phyloP scores from a whole-genome alignment of 164 flowering plant genomes.

The Malania oleifera region DNA sequence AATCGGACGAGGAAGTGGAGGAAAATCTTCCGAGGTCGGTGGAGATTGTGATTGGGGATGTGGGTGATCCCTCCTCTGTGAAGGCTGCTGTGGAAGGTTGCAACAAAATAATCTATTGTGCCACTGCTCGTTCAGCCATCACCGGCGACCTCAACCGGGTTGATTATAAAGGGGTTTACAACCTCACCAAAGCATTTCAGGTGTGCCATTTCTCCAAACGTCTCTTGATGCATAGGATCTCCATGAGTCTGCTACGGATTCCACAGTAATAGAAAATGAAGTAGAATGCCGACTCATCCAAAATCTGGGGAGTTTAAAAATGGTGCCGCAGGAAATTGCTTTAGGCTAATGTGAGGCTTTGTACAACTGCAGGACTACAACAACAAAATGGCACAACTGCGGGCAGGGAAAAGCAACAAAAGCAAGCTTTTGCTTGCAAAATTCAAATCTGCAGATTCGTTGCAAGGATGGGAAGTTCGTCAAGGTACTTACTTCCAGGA shows the following conservation, averaged over 20 bases:
- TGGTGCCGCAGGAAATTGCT: neutral
- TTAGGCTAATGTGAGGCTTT: neutral
- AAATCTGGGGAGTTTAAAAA: neutral
- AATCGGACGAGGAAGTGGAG: conserved; percentile 55
- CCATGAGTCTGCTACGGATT: neutral
- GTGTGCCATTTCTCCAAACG: conserved; percentile 21
- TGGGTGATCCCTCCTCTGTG: conserved; percentile 77
- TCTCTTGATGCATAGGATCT: neutral
- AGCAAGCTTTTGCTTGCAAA: conserved; percentile 91
- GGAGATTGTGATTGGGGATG: conserved; percentile 84
- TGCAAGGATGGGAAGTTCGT: conserved; percentile 83
- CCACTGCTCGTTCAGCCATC: conserved; percentile 92
- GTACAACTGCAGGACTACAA: conserved; percentile 69
- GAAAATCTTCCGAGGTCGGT: conserved; percentile 91
- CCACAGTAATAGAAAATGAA: neutral
- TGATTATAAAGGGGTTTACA: conserved; percentile 80
- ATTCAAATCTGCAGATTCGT: conserved; percentile 66
- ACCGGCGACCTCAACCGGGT: conserved; percentile 91
- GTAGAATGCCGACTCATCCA: neutral
- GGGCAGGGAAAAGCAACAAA: conserved; percentile 97
- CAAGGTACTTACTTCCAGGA: conserved; percentile 89
- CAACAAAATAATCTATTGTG: conserved; percentile 90
- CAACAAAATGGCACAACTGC: conserved; percentile 72
- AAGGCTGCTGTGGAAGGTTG: conserved; percentile 74
- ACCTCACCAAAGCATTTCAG: conserved; percentile 89